Percentiles rank a stretch among this genome's conserved stretches.
Evolutionary conservation across 768 basidiomycete species (phyloP).

Genomic region (Lactifluus hygrophoroides): DNA sequence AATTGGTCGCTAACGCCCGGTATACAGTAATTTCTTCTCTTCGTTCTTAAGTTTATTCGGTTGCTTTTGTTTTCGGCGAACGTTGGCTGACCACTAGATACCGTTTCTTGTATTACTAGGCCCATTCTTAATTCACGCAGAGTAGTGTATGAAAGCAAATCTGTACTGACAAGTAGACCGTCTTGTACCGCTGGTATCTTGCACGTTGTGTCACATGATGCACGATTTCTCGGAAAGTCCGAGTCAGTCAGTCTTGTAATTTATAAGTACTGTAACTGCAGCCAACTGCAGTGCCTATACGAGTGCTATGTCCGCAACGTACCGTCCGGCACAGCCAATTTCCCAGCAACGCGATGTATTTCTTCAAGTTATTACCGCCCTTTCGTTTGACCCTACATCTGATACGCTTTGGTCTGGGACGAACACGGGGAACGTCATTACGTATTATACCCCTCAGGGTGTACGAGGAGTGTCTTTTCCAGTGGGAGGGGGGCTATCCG

Average conservation of each 20-base stretch:
- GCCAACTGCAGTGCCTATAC: too few species aligned
- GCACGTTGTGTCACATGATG: too few species aligned
- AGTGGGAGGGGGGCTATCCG: slow-evolving; percentile 57
- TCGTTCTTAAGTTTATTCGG: slow-evolving; percentile 24
- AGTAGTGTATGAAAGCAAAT: slow-evolving; percentile 14
- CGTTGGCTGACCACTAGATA: slow-evolving; percentile 13
- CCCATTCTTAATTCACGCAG: slow-evolving; percentile 15
- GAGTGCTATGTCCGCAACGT: slow-evolving; percentile 22
- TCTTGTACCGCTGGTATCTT: slow-evolving; percentile 9
- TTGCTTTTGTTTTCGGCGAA: slow-evolving; percentile 11
- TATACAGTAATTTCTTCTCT: too few species aligned
- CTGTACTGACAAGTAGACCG: slow-evolving; percentile 8
- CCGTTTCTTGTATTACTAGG: slow-evolving; percentile 15
- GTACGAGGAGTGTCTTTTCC: slow-evolving; percentile 65
- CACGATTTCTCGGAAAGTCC: too few species aligned
- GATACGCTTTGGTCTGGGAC: slow-evolving; percentile 86
- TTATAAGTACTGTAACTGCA: too few species aligned
- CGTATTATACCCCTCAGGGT: slow-evolving; percentile 56
- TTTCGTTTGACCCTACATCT: slow-evolving; percentile 86
- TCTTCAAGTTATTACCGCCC: slow-evolving; percentile 53
- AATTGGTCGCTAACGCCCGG: slow-evolving; percentile 40
- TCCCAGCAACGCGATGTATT: slow-evolving; percentile 21
- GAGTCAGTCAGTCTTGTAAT: too few species aligned
- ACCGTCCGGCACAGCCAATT: slow-evolving; percentile 22
- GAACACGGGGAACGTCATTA: slow-evolving; percentile 58